Conservation (phyloP, 345 rosid species). For the Salix brachista region DNA sequence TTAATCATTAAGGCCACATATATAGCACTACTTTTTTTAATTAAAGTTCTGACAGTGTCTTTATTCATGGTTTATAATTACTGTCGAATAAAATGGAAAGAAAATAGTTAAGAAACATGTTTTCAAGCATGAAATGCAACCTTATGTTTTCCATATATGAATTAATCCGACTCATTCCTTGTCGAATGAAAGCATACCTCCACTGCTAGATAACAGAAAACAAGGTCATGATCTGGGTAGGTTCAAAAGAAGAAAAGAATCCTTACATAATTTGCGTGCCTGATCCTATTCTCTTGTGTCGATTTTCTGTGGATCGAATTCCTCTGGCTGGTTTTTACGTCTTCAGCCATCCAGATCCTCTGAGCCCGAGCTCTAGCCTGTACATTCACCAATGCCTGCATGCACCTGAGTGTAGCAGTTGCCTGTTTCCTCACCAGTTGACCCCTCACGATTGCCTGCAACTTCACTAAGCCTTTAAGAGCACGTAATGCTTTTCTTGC, state of each 20-base stretch:
- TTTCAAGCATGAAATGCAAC: not conserved
- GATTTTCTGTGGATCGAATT: slow-evolving; percentile 52
- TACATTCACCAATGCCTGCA: slow-evolving; percentile 28
- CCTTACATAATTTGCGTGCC: slow-evolving; percentile 43
- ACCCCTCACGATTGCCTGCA: slow-evolving; percentile 35
- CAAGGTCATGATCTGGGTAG: not conserved
- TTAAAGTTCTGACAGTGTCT: not conserved
- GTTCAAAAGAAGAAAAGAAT: not conserved
- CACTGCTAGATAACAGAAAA: not conserved
- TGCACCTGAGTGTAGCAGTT: slow-evolving; percentile 27
- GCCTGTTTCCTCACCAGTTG: slow-evolving; percentile 36
- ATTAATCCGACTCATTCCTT: not conserved
- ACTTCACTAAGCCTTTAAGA: slow-evolving; percentile 36
- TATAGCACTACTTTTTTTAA: not conserved
- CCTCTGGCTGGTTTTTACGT: slow-evolving; percentile 40
- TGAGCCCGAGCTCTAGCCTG: slow-evolving; percentile 46
- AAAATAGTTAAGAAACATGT: not conserved
- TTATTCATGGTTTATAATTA: not conserved
- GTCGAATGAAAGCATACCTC: not conserved
- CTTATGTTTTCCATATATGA: not conserved
- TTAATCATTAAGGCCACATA: not conserved
- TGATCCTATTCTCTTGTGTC: slow-evolving; percentile 34
- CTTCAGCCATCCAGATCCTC: slow-evolving; percentile 53
- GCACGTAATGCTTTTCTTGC: slow-evolving; percentile 91
- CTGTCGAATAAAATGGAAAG: not conserved